Evolutionary conservation across 768 basidiomycete genomes (phyloP).

Genomic region (Sporobolomyces phaffii): DNA sequence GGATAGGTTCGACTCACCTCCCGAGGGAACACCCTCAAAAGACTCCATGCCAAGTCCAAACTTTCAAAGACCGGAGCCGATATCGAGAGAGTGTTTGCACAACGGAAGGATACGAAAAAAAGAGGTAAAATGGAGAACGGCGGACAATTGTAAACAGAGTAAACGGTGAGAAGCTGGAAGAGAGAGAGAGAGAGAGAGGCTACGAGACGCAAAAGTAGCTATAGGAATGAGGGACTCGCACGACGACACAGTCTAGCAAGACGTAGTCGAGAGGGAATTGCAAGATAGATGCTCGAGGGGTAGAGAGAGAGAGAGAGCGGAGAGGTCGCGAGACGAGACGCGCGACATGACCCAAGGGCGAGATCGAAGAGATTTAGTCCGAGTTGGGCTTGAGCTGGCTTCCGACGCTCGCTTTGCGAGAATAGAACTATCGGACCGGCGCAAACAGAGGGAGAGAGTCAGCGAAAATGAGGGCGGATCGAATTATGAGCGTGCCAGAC

Average conservation of each 20-base stretch:
- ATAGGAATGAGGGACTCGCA: too few species aligned
- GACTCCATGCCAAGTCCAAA: slow-evolving; percentile 90
- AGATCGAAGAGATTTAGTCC: not conserved
- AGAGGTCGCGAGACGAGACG: not conserved
- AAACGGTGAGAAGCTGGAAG: not conserved
- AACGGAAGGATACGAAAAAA: slow-evolving; percentile 13
- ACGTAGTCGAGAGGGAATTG: too few species aligned
- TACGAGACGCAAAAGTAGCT: too few species aligned
- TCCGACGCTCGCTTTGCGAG: slow-evolving; percentile 34
- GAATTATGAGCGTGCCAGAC: not conserved
- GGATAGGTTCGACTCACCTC: too few species aligned
- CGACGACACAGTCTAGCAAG: too few species aligned
- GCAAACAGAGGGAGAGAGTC: not conserved
- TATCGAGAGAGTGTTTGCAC: slow-evolving; percentile 4
- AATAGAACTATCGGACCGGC: slow-evolving; percentile 25
- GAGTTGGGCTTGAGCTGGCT: slow-evolving; percentile 25
- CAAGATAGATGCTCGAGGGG: too few species aligned
- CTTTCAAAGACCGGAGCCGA: too few species aligned
- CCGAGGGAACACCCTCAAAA: slow-evolving; percentile 96
- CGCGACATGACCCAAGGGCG: not conserved
- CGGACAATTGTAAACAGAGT: too few species aligned
- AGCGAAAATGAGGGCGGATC: too few species aligned
- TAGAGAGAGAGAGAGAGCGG: not conserved
- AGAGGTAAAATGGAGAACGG: too few species aligned
- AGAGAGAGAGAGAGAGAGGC: not conserved